phyloP scores from a whole-genome alignment of 352 stramenopile genomes.

The Phytophthora kernoviae region DNA sequence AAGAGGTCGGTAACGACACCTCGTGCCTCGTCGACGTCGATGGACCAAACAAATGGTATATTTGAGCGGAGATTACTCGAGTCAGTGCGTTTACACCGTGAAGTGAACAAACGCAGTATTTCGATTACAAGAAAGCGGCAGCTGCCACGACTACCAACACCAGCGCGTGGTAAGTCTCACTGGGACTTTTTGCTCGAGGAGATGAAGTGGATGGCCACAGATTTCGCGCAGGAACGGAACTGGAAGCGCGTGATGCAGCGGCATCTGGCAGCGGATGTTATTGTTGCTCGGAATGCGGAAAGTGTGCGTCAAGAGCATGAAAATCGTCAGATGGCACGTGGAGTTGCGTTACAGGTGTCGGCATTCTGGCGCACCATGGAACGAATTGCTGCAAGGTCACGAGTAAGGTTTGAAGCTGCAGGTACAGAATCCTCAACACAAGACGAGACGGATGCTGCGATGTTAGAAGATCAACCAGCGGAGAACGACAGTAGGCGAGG shows the following conservation, averaged over 20 bases:
- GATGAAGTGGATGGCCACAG: slow-evolving; percentile 96
- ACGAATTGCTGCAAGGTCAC: slow-evolving; percentile 78
- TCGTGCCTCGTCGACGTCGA: slow-evolving; percentile 12
- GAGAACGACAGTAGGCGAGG: slow-evolving; percentile 21
- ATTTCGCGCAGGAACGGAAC: slow-evolving; percentile 97
- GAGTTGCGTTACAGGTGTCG: slow-evolving; percentile 71
- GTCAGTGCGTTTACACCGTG: slow-evolving; percentile 49
- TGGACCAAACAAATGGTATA: slow-evolving; percentile 34
- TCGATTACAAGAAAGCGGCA: slow-evolving; percentile 71
- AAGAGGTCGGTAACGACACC: slow-evolving; percentile 15
- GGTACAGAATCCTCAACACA: slow-evolving; percentile 20
- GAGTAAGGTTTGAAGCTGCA: slow-evolving; percentile 66
- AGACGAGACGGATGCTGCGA: slow-evolving; percentile 14
- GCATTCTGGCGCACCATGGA: slow-evolving; percentile 89
- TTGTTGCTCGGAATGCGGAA: slow-evolving; percentile 72
- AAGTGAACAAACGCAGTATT: slow-evolving; percentile 42
- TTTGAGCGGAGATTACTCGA: slow-evolving; percentile 61
- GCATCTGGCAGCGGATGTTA: slow-evolving; percentile 65
- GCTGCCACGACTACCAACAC: slow-evolving; percentile 61
- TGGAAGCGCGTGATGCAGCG: slow-evolving; percentile 90
- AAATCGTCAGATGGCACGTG: slow-evolving; percentile 64
- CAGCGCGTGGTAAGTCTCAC: slow-evolving; percentile 69
- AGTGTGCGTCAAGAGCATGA: slow-evolving; percentile 68
- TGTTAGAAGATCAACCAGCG: slow-evolving; percentile 9
- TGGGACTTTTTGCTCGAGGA: slow-evolving; percentile 96